Evolutionary conservation across 2,329 filamentous ascomycete genomes (phyloP).

Genomic region (Trichothecium roseum): DNA sequence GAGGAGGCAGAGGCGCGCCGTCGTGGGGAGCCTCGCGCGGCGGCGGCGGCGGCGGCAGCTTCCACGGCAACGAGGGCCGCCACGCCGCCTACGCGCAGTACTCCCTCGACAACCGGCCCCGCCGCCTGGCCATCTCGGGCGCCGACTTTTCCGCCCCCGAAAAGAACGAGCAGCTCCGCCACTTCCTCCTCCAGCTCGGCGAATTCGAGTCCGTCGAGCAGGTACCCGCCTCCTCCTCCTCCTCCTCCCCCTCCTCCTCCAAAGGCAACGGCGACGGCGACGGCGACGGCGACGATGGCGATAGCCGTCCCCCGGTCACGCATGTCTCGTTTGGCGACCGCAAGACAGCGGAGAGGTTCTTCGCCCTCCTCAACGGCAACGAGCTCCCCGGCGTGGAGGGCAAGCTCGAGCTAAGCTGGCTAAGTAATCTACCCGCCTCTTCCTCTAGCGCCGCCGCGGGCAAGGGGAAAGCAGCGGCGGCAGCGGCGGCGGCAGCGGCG

Average conservation of each 20-base stretch:
- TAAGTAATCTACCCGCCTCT: constrained; percentile 15
- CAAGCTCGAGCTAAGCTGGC: constrained; percentile 58
- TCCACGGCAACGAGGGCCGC: constrained; percentile 32
- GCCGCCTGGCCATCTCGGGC: constrained; percentile 53
- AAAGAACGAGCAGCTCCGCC: constrained; percentile 59
- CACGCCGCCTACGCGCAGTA: constrained; percentile 50
- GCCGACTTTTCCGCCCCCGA: constrained; percentile 51
- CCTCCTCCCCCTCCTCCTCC: too few species aligned
- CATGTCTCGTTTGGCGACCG: constrained; percentile 56
- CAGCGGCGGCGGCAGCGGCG: constrained; percentile 6
- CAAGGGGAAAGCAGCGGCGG: constrained; percentile 7
- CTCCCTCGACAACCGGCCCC: constrained; percentile 67
- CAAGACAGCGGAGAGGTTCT: constrained; percentile 61
- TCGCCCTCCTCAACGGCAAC: constrained; percentile 44
- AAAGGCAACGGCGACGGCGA: too few species aligned
- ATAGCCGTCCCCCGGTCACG: constrained; percentile 24
- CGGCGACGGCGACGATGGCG: too few species aligned
- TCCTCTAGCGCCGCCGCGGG: neutral
- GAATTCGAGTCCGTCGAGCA: constrained; percentile 48
- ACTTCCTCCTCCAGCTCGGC: constrained; percentile 57
- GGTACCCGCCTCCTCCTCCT: too few species aligned
- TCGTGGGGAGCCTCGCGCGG: too few species aligned
- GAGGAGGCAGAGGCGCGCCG: constrained; percentile 19
- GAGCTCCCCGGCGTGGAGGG: constrained; percentile 52
- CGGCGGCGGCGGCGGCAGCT: constrained; percentile 21